These are phyloP conservation scores for Ceratobasidium sp. DNA, from an alignment of 1,284 basidiomycete species.

Conservation along the genomic window DNA sequence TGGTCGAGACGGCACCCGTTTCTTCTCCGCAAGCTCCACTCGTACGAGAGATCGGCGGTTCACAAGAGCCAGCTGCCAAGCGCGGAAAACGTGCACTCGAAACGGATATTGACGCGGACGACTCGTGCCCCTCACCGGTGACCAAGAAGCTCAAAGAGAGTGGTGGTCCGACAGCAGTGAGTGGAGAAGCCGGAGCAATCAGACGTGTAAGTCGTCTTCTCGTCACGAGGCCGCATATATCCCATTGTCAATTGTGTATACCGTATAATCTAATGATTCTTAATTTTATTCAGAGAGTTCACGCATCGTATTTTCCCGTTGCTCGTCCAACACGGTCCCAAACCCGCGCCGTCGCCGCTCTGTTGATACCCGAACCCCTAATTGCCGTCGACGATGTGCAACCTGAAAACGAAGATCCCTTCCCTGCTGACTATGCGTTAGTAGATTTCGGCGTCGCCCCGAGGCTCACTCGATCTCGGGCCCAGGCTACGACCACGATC, in stretches of 20 bases:
- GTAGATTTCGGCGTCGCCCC: background rate
- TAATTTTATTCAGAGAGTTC: background rate
- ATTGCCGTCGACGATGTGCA: background rate
- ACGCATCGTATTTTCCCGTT: background rate
- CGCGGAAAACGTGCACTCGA: background rate
- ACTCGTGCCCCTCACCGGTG: background rate
- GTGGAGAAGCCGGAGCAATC: no score
- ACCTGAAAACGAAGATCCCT: background rate
- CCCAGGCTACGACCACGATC: no score
- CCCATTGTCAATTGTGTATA: no score
- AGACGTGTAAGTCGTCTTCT: no score
- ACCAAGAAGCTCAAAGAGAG: background rate
- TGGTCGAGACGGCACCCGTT: no score
- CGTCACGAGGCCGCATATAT: no score
- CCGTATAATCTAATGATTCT: background rate
- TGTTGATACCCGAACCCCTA: background rate
- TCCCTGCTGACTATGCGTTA: background rate
- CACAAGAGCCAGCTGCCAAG: background rate
- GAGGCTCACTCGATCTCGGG: no score
- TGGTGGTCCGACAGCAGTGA: no score
- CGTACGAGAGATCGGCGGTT: no score
- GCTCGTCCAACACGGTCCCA: conserved; percentile 30
- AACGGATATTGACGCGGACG: background rate
- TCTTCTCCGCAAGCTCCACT: no score
- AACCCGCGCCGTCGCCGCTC: conserved; percentile 26